phyloP scores from a whole-genome alignment of 208 protist genomes.

The Crithidia brevicula region DNA sequence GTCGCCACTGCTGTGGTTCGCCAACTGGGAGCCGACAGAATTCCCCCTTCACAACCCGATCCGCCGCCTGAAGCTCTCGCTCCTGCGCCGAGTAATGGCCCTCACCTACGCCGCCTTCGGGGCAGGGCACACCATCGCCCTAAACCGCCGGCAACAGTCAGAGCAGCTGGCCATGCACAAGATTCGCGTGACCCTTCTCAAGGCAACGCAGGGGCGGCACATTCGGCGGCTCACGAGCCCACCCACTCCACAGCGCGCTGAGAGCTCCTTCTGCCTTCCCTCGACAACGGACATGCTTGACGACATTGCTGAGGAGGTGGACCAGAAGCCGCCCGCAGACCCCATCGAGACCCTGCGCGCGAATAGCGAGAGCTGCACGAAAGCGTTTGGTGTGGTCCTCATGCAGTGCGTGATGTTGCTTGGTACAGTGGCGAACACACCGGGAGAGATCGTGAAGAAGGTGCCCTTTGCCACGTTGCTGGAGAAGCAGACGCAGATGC shows the following conservation, averaged over 20 bases:
- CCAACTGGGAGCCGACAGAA: constrained; percentile 46
- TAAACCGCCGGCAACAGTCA: constrained; percentile 25
- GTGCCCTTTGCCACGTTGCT: background rate
- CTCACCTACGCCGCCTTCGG: constrained; percentile 48
- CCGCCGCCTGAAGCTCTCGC: constrained; percentile 43
- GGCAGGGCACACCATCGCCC: constrained; percentile 20
- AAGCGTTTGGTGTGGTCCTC: constrained; percentile 21
- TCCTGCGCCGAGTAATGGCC: constrained; percentile 39
- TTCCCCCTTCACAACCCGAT: constrained; percentile 47
- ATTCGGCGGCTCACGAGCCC: background rate
- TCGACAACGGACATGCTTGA: constrained; percentile 11
- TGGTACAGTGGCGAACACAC: background rate
- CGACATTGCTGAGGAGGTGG: constrained; percentile 30
- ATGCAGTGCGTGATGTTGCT: constrained; percentile 22
- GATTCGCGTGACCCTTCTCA: background rate
- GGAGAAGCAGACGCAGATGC: constrained; percentile 8
- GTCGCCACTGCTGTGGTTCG: constrained; percentile 46
- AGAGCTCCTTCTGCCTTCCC: background rate
- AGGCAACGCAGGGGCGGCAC: background rate
- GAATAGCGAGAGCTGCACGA: constrained; percentile 29
- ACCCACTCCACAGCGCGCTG: background rate
- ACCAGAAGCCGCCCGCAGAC: constrained; percentile 11
- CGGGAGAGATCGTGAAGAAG: constrained; percentile 3
- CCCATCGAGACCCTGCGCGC: constrained; percentile 27
- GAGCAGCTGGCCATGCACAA: constrained; percentile 14